Evolutionary conservation across 1,139 yeast species (phyloP).

Genomic region (Geotrichum citri-aurantii): DNA sequence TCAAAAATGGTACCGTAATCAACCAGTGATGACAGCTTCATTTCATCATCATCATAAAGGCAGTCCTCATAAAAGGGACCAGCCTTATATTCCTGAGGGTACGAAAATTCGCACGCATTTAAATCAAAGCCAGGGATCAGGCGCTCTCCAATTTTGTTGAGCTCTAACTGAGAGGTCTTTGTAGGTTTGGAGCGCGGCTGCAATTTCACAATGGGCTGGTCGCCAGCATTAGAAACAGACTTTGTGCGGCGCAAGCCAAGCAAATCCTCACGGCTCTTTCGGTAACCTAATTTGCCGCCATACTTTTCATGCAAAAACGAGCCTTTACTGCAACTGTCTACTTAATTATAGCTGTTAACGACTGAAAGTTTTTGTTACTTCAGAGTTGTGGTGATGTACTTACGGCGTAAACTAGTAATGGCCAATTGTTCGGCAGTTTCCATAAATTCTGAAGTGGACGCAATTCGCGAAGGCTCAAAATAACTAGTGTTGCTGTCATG

Average conservation of each 20-base stretch:
- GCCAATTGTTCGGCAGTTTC: neutral
- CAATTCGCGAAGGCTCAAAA: neutral
- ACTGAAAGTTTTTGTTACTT: neutral
- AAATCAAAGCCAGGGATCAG: slow-evolving; percentile 13
- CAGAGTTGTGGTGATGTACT: neutral
- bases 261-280: slow-evolving; percentile 3
- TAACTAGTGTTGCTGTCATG: slow-evolving; percentile 1
- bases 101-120: slow-evolving; percentile 4
- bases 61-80: slow-evolving; percentile 19
- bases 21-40: slow-evolving; percentile 13
- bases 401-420: neutral
- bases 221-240: neutral
- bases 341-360: neutral
- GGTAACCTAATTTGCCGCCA: slow-evolving; percentile 10
- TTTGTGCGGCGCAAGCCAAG: neutral
- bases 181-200: neutral
- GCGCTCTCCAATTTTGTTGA: slow-evolving; percentile 10
- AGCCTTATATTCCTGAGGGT: slow-evolving; percentile 12
- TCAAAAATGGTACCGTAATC: slow-evolving; percentile 13
- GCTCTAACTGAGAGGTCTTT: neutral
- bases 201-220: neutral
- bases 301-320: slow-evolving; percentile 11
- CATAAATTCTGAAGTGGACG: neutral
- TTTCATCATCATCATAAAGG: slow-evolving; percentile 18
- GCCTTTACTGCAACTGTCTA: neutral